Evolutionary conservation across 202 grass and related monocot species (phyloP).

Genomic region (Panicum virgatum): DNA sequence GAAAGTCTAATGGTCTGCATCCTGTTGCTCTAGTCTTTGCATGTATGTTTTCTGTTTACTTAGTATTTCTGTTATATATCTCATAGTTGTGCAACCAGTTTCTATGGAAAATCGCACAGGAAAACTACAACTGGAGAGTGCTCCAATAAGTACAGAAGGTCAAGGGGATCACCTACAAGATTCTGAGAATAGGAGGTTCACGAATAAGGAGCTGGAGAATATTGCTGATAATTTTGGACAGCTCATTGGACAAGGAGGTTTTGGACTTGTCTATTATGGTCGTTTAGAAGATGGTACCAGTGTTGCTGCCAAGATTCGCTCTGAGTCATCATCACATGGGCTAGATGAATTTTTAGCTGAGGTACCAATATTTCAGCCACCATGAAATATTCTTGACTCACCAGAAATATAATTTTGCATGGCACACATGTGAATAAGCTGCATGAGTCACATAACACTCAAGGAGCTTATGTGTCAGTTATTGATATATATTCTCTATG

Average conservation of each 20-base stretch:
- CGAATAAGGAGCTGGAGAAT: slow-evolving; percentile 19
- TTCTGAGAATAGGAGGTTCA: slow-evolving; percentile 20
- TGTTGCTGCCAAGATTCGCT: slow-evolving; percentile 54
- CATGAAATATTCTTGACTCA: background rate
- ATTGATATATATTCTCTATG: background rate
- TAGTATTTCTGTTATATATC: background rate
- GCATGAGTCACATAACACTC: background rate
- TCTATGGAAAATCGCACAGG: background rate
- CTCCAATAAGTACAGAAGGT: background rate
- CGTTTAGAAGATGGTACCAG: slow-evolving; percentile 27
- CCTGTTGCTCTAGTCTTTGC: background rate
- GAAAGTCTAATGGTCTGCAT: slow-evolving; percentile 20
- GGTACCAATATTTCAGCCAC: slow-evolving; percentile 19
- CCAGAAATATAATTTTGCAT: background rate
- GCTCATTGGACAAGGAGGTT: slow-evolving; percentile 50
- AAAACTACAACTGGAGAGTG: background rate
- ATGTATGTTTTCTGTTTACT: background rate
- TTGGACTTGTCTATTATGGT: slow-evolving; percentile 48
- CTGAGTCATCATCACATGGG: slow-evolving; percentile 41
- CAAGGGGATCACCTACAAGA: background rate
- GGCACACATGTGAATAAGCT: background rate
- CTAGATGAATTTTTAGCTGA: slow-evolving; percentile 52
- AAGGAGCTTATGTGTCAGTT: background rate
- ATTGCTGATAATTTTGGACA: slow-evolving; percentile 41
- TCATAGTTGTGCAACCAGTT: background rate